A percentile compares a stretch with the other conserved stretches of the same genome.
phyloP scores from a whole-genome alignment of 2,329 filamentous ascomycete species.

The Teratosphaeriaceae sp. region DNA sequence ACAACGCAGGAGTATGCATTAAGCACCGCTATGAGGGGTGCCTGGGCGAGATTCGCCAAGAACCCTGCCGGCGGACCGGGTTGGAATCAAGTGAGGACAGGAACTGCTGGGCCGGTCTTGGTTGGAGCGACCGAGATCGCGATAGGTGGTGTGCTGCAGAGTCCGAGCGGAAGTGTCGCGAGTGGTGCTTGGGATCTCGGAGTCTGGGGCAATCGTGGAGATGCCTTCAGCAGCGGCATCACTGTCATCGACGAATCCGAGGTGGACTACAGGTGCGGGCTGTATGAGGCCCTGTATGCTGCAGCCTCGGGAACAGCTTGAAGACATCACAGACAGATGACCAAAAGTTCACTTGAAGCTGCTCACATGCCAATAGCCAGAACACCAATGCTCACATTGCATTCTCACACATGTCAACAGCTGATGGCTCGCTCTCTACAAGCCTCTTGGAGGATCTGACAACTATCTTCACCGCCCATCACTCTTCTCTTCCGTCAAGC shows the following conservation, averaged over 20 bases:
- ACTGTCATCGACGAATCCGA: slow-evolving; percentile 24
- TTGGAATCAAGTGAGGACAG: slow-evolving; percentile 28
- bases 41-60: slow-evolving; percentile 33
- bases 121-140: slow-evolving; percentile 14
- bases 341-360: not conserved
- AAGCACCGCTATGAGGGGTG: slow-evolving; percentile 24
- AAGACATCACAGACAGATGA: not conserved
- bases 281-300: slow-evolving; percentile 19
- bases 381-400: too few relatives aligned
- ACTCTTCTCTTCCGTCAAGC: too few relatives aligned
- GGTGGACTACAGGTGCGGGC: slow-evolving; percentile 23
- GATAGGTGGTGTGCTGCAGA: slow-evolving; percentile 17
- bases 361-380: not conserved
- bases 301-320: not conserved
- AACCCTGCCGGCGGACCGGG: slow-evolving; percentile 32
- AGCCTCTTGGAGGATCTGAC: too few relatives aligned
- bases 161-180: slow-evolving; percentile 11
- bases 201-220: slow-evolving; percentile 20
- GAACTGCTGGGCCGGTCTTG: slow-evolving; percentile 15
- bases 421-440: too few relatives aligned
- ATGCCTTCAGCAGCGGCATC: slow-evolving; percentile 19
- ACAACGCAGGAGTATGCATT: slow-evolving; percentile 30
- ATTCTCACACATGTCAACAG: too few relatives aligned
- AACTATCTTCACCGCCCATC: too few relatives aligned
- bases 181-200: slow-evolving; percentile 19